These are phyloP conservation scores for Solanum lycopersicoides DNA, from an alignment of 257 asterid genomes.

Conservation along the genomic window DNA sequence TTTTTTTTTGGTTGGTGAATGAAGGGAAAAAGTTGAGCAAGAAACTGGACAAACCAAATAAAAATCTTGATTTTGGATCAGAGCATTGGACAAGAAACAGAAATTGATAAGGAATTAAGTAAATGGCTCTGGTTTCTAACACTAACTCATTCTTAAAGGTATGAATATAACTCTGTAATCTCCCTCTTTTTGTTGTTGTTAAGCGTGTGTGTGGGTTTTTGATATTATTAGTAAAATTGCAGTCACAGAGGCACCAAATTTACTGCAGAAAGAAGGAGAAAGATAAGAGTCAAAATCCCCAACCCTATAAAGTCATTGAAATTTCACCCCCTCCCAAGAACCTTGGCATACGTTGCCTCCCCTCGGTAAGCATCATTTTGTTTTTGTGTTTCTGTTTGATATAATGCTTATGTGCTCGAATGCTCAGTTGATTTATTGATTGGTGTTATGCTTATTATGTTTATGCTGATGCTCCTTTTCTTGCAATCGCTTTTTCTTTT, in stretches of 20 bases:
- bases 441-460: background rate
- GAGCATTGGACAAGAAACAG: background rate
- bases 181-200: background rate
- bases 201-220: background rate
- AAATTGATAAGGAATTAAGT: background rate
- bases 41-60: background rate
- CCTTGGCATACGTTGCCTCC: constrained; percentile 87
- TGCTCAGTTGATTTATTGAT: background rate
- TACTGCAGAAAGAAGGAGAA: constrained; percentile 67
- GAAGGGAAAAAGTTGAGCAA: background rate
- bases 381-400: background rate
- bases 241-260: constrained; percentile 41
- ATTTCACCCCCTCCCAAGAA: constrained; percentile 86
- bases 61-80: background rate
- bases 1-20: background rate
- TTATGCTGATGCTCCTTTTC: too few relatives aligned
- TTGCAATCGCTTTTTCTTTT: too few relatives aligned
- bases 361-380: constrained; percentile 34
- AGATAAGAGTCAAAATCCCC: constrained; percentile 52
- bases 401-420: background rate
- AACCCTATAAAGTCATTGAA: constrained; percentile 74
- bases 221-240: background rate
- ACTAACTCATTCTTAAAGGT: constrained; percentile 41
- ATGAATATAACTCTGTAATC: background rate
- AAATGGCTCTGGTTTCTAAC: constrained; percentile 44